These are phyloP conservation scores for Uromyces viciae-fabae DNA, from an alignment of 1,284 basidiomycete genomes.

Conservation along the genomic window DNA sequence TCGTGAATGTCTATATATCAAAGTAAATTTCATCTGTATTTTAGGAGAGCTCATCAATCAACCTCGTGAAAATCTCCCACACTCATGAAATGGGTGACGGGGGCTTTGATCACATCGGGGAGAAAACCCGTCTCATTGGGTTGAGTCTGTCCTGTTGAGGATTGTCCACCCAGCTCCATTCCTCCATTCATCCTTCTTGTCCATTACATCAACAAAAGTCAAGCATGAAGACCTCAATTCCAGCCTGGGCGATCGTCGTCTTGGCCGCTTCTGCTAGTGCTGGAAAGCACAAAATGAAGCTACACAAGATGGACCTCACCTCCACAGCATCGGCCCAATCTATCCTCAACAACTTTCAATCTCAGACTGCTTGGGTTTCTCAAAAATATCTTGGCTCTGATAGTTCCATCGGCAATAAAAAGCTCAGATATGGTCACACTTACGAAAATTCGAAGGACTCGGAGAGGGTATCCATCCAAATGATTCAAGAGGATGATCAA, in stretches of 20 bases:
- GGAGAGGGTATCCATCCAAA: slow-evolving; percentile 58
- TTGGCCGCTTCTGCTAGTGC: slow-evolving; percentile 47
- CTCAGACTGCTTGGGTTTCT: slow-evolving; percentile 70
- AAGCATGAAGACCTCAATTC: slow-evolving; percentile 9
- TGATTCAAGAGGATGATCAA: slow-evolving; percentile 50
- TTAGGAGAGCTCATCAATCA: too few relatives aligned
- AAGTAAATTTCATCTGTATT: too few relatives aligned
- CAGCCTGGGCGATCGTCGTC: slow-evolving; percentile 1
- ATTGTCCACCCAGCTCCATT: too few relatives aligned
- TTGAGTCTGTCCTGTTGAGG: too few relatives aligned
- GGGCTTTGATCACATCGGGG: too few relatives aligned
- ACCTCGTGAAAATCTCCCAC: too few relatives aligned
- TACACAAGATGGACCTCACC: slow-evolving; percentile 69
- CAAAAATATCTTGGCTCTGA: slow-evolving; percentile 77
- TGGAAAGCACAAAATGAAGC: slow-evolving; percentile 68
- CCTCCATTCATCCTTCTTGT: not conserved
- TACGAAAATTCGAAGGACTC: slow-evolving; percentile 61
- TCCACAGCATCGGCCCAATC: slow-evolving; percentile 63
- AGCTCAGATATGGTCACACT: slow-evolving; percentile 52
- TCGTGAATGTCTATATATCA: too few relatives aligned
- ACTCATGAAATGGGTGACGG: too few relatives aligned
- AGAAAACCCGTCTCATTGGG: too few relatives aligned
- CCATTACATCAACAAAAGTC: not conserved
- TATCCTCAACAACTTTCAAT: slow-evolving; percentile 52
- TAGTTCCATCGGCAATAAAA: slow-evolving; percentile 63